A percentile compares a stretch with the other conserved stretches of the same genome.
These are phyloP conservation scores for Pichia rugopelliculosa DNA, from an alignment of 805 yeast species.

Conservation along the genomic window DNA sequence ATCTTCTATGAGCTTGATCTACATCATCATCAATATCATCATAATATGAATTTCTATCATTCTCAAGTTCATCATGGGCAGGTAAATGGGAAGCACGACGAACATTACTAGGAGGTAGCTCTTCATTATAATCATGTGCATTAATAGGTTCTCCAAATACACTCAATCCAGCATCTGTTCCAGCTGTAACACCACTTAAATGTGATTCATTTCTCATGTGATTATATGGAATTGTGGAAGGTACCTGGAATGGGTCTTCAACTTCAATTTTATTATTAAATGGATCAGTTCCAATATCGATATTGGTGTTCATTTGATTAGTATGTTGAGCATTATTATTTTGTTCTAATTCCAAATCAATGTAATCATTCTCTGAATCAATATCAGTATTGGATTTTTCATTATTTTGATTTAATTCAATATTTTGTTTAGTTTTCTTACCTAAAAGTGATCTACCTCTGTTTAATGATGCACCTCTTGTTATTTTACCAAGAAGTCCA, in stretches of 20 bases:
- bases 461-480: constrained; percentile 23
- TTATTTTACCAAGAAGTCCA: constrained; percentile 27
- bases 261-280: neutral
- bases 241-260: constrained; percentile 7
- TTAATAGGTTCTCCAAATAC: constrained; percentile 8
- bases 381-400: neutral
- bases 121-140: neutral
- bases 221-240: neutral
- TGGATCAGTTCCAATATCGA: neutral
- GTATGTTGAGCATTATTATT: neutral
- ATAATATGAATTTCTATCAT: neutral
- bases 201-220: constrained; percentile 4
- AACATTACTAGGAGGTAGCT: neutral
- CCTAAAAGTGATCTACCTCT: constrained; percentile 29
- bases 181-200: constrained; percentile 1
- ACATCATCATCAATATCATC: neutral
- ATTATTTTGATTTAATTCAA: neutral
- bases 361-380: neutral
- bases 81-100: neutral
- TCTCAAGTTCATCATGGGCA: neutral
- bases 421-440: constrained; percentile 13
- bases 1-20: neutral
- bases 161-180: constrained; percentile 6
- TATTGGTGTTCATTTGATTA: neutral
- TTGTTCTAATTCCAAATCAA: neutral